Conservation (phyloP, 106 monocot species). For the Dendrobium nobile region DNA sequence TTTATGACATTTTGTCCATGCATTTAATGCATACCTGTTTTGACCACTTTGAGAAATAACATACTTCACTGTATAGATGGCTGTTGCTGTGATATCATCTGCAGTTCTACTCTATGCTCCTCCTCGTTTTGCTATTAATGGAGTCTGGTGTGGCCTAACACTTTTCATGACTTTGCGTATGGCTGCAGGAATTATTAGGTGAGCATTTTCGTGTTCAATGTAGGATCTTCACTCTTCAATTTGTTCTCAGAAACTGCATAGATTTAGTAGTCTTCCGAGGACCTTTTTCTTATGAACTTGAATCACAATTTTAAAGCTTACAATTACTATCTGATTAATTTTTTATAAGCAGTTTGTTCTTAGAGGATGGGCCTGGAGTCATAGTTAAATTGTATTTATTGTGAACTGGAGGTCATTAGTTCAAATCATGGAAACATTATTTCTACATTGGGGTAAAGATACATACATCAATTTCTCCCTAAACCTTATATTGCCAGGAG, state of each 20-base stretch:
- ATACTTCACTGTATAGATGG: conserved; percentile 36
- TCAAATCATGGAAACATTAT: too few species aligned
- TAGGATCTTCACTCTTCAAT: neutral
- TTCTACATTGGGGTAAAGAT: too few species aligned
- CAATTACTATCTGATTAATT: neutral
- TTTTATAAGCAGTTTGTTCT: neutral
- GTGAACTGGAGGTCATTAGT: too few species aligned
- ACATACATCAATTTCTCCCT: too few species aligned
- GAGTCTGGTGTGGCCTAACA: conserved; percentile 92
- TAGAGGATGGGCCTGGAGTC: neutral
- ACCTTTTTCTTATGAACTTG: neutral
- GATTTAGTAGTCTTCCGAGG: neutral
- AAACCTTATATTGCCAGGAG: too few species aligned
- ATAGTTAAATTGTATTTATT: neutral
- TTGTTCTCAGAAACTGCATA: neutral
- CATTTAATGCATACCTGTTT: neutral
- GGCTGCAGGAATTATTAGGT: conserved; percentile 76
- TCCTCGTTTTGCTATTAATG: conserved; percentile 64
- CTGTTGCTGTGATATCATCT: conserved; percentile 67
- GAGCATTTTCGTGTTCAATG: neutral
- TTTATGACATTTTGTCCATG: conserved; percentile 8
- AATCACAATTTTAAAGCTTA: neutral
- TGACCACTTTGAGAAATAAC: conserved; percentile 2
- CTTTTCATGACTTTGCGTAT: conserved; percentile 84
- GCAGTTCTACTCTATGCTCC: conserved; percentile 66